Base-by-base conservation (phyloP, 495 filamentous ascomycete genomes). In the Penicillium crystallinum region DNA sequence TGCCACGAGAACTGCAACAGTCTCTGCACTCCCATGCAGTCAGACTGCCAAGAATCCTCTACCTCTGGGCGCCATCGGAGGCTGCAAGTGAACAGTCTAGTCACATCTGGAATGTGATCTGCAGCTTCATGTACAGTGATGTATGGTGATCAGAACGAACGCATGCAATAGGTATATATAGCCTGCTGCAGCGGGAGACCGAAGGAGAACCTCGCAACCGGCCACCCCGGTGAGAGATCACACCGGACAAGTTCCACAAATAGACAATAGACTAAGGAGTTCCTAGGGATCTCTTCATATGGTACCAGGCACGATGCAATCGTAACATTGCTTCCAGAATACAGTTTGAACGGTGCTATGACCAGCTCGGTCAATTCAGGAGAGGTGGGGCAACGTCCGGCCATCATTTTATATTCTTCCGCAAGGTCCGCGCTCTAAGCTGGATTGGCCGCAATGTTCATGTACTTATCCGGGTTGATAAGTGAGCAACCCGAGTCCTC, bases 361-460 rank as follows among this genome's bases (percentile, higher is more conserved):
- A 60, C 57, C 57, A 63, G 50, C 57, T 57, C 57, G 56, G 65
- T 57, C 65, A 54, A 59, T 63, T 62, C 58, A 66, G 61, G 64
- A 63, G 55, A 56, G 53, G 61, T 57, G 55, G 61, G 54, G 53
- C 56, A 48, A 35, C 34, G 30, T 43, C 47, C n/a, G n/a, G 49
- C 17, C 50, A 41, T 23, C 53, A 54, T 46, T 51, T 55, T 44
- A 55, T 50, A 52, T 48, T 58, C 46, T 61, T 55, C 61, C 61
- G 53, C 55, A 54, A 64, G 47, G 58, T 64, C 58, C 61, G 54
- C 56, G 31, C 27, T 41, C 56, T 33, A 18, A 21, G 9, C 30
- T 39, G 31, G 52, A 45, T 45, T 49, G 44, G 52, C 41, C 22
- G 39, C 27, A 27, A 39, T 45, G 34, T 41, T 35, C 23, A 43